Base-by-base conservation (phyloP, 257 asterid species). In the Orobanche coerulescens region DNA sequence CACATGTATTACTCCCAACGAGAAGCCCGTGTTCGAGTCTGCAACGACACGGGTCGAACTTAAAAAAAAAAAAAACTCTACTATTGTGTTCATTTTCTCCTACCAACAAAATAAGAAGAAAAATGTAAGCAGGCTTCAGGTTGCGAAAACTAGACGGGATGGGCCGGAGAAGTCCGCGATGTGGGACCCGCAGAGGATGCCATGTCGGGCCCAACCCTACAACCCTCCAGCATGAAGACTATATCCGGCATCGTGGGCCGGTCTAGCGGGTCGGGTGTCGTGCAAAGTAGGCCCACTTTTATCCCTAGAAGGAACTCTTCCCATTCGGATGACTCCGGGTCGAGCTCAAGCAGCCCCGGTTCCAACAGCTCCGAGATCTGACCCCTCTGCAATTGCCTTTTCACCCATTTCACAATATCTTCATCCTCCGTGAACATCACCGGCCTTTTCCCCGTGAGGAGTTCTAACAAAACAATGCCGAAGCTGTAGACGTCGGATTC, bases 281-380 rank as follows among this genome's bases (percentile, higher is more conserved):
- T 83, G 82, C 95, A 86, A 28, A 86, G 88, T 66, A 86, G 68
- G 0, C 88, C 95, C 4, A 86, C 95, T 70, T 86, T 86, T 24
- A 86, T 86, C 19, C 95, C 95, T 4, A 86, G 67, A 81, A 86
- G 66, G 72, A 82, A 86, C 53, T 86, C 95, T 62, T 86, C 95
- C 91, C 95, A 86, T 60, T 86, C 95, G 0, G 91, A 81, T 16
- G 95, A 86, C 66, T 86, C 95, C 1, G 95, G 91, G 65, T 86
- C 95, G 0, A 86, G 76, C 65, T 86, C 91, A 11, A 86, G 86
- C 62, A 86, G 60, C 8, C 95, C 88, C 0, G 95, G 95, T 52
- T 86, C 95, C 14, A 86, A 63, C 20, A 86, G 74, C 64, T 86
- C 95, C 0, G 91, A 66, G 19, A 86, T 75, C 63, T 86, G 95